Conservation (phyloP, 257 asterid species). For the Rubia yunnanensis region DNA sequence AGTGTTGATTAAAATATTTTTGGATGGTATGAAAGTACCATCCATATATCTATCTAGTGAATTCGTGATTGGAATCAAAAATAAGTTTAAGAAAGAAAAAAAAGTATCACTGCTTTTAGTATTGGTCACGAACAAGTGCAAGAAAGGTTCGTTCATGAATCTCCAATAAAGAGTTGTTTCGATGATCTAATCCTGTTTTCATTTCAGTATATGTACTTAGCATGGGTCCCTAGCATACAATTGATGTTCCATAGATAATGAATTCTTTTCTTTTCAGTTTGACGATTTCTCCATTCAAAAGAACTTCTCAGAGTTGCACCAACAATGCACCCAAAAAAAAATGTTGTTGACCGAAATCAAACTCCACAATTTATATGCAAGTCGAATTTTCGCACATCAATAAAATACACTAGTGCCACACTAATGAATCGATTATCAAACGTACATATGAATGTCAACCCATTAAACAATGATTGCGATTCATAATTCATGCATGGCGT, state of each 20-base stretch:
- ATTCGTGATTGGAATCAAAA: no score
- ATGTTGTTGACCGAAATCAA: not conserved
- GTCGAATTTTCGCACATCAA: no score
- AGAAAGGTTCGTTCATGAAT: not conserved
- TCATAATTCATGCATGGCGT: not conserved
- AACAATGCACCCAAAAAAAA: not conserved
- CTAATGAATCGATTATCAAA: no score
- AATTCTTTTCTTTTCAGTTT: not conserved
- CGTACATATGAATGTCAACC: not conserved
- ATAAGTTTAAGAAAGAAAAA: no score
- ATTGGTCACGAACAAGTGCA: not conserved
- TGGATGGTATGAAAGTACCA: no score
- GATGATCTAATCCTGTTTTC: not conserved
- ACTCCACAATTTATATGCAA: no score
- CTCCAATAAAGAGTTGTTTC: not conserved
- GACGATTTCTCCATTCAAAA: not conserved
- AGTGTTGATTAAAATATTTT: no score
- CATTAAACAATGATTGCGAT: not conserved
- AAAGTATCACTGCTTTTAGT: not conserved
- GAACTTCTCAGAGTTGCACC: not conserved
- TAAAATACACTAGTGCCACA: no score
- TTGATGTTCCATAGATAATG: not conserved
- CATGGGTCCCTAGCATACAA: not conserved
- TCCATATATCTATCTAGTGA: no score
- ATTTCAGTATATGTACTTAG: not conserved